phyloP scores from a whole-genome alignment of 208 protist genomes.

The Tetramitus jugosus region DNA sequence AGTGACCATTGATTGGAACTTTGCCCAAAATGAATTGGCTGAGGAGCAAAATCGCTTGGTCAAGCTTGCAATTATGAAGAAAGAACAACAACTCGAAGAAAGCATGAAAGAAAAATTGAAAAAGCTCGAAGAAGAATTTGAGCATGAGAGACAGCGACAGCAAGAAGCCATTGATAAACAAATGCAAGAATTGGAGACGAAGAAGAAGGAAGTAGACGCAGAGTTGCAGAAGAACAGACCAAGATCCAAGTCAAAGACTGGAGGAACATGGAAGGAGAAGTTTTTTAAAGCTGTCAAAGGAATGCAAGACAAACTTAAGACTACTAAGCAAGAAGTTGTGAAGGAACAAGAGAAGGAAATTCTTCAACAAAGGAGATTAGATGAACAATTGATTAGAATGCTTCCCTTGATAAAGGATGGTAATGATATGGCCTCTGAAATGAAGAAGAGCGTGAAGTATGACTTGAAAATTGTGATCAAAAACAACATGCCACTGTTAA shows the following conservation, averaged over 20 bases:
- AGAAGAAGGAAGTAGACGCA: not conserved
- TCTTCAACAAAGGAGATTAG: not conserved
- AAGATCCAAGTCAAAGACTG: not conserved
- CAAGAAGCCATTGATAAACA: conserved; percentile 10
- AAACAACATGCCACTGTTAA: not conserved
- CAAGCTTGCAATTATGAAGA: not conserved
- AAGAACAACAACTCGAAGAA: conserved; percentile 16
- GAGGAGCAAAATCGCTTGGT: not conserved
- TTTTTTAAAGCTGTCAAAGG: not conserved
- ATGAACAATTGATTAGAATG: not conserved
- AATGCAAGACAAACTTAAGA: not conserved
- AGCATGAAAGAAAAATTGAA: not conserved
- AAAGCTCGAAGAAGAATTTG: conserved; percentile 10
- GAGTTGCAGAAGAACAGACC: not conserved
- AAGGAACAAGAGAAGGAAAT: not conserved
- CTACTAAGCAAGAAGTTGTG: not conserved
- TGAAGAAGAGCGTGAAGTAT: conserved; percentile 8
- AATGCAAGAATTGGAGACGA: not conserved
- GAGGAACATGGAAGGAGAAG: not conserved
- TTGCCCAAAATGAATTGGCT: conserved; percentile 13
- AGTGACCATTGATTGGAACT: not conserved
- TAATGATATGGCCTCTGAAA: not conserved
- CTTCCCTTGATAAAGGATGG: conserved; percentile 2
- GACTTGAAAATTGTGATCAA: conserved; percentile 14
- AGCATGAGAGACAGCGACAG: not conserved